A percentile compares a stretch with the other conserved stretches of the same genome.
These are phyloP conservation scores for Mucor indicus DNA, from an alignment of 371 early-diverging fungal species.

Conservation along the genomic window DNA sequence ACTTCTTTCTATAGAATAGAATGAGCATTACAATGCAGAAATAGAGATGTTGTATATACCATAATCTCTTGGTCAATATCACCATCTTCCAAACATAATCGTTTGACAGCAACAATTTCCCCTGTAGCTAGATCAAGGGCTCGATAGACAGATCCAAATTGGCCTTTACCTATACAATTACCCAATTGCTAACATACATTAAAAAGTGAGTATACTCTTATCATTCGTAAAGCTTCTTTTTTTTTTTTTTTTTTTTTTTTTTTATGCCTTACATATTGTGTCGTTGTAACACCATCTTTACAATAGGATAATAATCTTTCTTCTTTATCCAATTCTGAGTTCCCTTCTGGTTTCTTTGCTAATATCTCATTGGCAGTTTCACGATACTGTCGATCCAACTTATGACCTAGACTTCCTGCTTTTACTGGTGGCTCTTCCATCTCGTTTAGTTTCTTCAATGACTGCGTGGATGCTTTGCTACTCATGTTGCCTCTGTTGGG, in stretches of 20 bases:
- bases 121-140: conserved; percentile 85
- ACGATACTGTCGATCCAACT: conserved; percentile 26
- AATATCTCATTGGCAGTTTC: conserved; percentile 18
- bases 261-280: conserved; percentile 59
- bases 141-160: conserved; percentile 86
- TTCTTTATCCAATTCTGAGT: conserved; percentile 39
- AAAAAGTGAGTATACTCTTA: too few species aligned
- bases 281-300: conserved; percentile 41
- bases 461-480: too few species aligned
- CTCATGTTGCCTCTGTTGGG: conserved; percentile 16
- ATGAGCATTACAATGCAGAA: background rate
- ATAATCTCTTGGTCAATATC: conserved; percentile 55
- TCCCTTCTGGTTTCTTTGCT: conserved; percentile 38
- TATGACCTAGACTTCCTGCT: conserved; percentile 30
- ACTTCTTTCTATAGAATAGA: conserved; percentile 58
- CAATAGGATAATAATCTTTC: conserved; percentile 35
- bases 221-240: background rate
- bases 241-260: too few species aligned
- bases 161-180: conserved; percentile 90
- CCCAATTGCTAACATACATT: conserved; percentile 65
- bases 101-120: conserved; percentile 87
- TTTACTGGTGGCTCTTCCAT: background rate
- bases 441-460: conserved; percentile 2
- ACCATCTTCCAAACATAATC: conserved; percentile 67
- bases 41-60: conserved; percentile 27